These are phyloP conservation scores for Agaricus bisporus DNA, from an alignment of 768 basidiomycete genomes.

Conservation along the genomic window DNA sequence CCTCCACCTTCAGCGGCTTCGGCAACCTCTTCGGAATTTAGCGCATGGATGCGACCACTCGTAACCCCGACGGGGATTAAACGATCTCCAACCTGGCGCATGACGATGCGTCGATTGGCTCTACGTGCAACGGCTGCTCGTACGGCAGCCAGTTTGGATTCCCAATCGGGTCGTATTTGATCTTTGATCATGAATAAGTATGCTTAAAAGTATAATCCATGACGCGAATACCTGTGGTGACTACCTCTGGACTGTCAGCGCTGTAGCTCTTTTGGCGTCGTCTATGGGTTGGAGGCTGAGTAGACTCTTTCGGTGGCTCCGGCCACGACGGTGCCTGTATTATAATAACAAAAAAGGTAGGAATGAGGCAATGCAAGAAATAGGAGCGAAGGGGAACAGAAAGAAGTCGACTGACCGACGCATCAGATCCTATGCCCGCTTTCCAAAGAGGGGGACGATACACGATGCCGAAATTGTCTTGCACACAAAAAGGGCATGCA, in stretches of 20 bases:
- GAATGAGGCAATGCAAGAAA: not conserved
- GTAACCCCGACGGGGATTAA: conserved; percentile 97
- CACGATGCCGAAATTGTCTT: conserved; percentile 92
- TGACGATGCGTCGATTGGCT: conserved; percentile 93
- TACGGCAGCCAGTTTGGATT: conserved; percentile 89
- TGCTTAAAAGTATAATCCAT: not conserved
- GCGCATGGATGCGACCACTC: conserved; percentile 72
- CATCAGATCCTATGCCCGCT: conserved; percentile 70
- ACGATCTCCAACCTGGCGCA: conserved; percentile 97
- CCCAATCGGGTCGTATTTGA: conserved; percentile 98
- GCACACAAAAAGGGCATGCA: conserved; percentile 96
- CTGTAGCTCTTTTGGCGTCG: conserved; percentile 86
- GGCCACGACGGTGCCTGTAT: conserved; percentile 42
- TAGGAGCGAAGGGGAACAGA: conserved; percentile 6
- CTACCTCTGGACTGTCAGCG: conserved; percentile 82
- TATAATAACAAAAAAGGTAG: not conserved
- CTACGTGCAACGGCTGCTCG: conserved; percentile 94
- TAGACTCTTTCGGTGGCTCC: conserved; percentile 27
- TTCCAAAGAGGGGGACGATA: conserved; percentile 83
- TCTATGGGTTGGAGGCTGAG: conserved; percentile 48
- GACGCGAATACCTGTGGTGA: conserved; percentile 68
- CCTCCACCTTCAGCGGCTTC: conserved; percentile 38
- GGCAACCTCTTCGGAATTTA: conserved; percentile 54
- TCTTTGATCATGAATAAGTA: conserved; percentile 41
- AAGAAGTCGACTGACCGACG: conserved; percentile 42